Base-by-base conservation (phyloP, 768 basidiomycete genomes). In the Phaeotremella fagi region DNA sequence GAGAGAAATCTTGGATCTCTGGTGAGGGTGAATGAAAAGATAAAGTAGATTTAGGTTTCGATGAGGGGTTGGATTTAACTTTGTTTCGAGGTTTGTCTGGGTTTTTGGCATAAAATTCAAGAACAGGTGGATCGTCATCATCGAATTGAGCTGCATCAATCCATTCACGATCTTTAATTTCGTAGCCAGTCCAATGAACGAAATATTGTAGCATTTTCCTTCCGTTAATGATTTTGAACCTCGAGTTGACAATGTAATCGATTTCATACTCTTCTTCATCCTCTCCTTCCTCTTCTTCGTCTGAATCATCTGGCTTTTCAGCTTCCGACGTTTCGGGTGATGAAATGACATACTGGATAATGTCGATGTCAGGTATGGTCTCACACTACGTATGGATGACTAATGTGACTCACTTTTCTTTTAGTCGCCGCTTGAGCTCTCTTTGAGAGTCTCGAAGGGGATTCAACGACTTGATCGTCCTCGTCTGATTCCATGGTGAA, bases 191-290 rank as follows among this genome's bases (percentile, higher is more conserved):
- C 64, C 64, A 69, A 43, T 69, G 64, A 18, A 69, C 54, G 5
- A 57, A 42, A 36, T 46, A 69, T 43, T 69, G 61, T 16, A 69
- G 46, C 9, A 26, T 22, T n/a, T 54, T 25, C 33, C 47, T 45
- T 6, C 54, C 54, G 16, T 49, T 25, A 23, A 44, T 57, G 14
- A 23, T 48, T 35, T 53, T 54, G 25, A 51, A 51, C 15, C 64
- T 50, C 20, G 67, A 69, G 48, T 69, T 53, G 16, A 69, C 57
- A 45, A 69, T 69, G 31, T 53, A 60, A 20, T 69, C 64, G 33
- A 69, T 54, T 35, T 63, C 59, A 36, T 64, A 69, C 42, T 69
- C 64, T 41, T 64, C 60, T 25, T 68, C 66, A 11, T 41, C 64
- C 12, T 52, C 26, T 26, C 51, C 55, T 26, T 18, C 23, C 29